Evolutionary conservation across 2,329 filamentous ascomycete species (phyloP).

Genomic region (Xylariaceae sp.): DNA sequence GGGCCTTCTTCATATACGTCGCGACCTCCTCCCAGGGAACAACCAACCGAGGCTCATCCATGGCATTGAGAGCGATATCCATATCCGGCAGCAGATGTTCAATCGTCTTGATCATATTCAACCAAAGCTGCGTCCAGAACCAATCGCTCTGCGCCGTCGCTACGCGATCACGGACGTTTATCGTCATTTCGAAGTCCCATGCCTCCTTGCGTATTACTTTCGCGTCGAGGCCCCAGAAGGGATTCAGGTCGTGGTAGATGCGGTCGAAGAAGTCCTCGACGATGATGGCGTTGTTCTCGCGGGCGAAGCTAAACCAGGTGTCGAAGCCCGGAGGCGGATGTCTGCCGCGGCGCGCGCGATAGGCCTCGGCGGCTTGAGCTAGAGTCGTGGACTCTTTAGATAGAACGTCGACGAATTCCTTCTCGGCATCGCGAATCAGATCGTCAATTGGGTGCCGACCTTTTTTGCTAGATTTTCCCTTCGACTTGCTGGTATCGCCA

Average conservation of each 20-base stretch:
- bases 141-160: slow-evolving; percentile 49
- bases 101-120: slow-evolving; percentile 48
- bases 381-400: slow-evolving; percentile 40
- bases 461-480: neutral
- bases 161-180: slow-evolving; percentile 49
- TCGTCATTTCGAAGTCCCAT: slow-evolving; percentile 55
- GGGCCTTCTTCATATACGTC: slow-evolving; percentile 48
- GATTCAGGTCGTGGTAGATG: slow-evolving; percentile 47
- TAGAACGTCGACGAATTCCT: slow-evolving; percentile 36
- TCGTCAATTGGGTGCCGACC: slow-evolving; percentile 41
- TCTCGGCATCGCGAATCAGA: slow-evolving; percentile 38
- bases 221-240: slow-evolving; percentile 51
- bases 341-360: slow-evolving; percentile 42
- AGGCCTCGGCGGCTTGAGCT: slow-evolving; percentile 40
- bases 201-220: slow-evolving; percentile 47
- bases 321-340: slow-evolving; percentile 47
- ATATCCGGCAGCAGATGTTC: slow-evolving; percentile 57
- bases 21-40: slow-evolving; percentile 59
- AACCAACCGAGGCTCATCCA: slow-evolving; percentile 62
- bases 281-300: slow-evolving; percentile 38
- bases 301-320: slow-evolving; percentile 43
- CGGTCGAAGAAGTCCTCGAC: slow-evolving; percentile 49
- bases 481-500: neutral
- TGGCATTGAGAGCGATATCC: slow-evolving; percentile 61
- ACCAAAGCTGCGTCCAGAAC: slow-evolving; percentile 56